Percentiles rank a stretch among this genome's conserved stretches.
Conservation (phyloP, 1,139 yeast species). For the Protomyces arabidopsidicola region DNA sequence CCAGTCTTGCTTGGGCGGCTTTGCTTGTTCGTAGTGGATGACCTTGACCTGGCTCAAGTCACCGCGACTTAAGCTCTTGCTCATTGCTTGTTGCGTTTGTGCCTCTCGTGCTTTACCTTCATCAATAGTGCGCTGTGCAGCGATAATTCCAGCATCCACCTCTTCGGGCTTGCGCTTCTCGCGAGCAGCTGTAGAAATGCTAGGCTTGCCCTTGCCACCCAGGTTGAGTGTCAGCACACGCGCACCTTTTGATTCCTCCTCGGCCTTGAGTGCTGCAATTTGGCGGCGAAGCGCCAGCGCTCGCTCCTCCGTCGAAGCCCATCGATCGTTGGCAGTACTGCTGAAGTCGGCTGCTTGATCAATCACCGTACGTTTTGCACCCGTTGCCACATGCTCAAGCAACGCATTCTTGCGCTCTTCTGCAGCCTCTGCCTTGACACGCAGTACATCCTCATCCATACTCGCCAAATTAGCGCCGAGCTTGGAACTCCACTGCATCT, state of each 20-base stretch:
- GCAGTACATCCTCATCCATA: conserved; percentile 37
- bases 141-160: conserved; percentile 10
- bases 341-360: conserved; percentile 93
- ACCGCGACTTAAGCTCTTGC: conserved; percentile 10
- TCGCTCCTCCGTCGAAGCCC: conserved; percentile 88
- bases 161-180: conserved; percentile 17
- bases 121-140: conserved; percentile 10
- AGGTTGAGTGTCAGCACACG: conserved; percentile 28
- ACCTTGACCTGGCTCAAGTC: conserved; percentile 5
- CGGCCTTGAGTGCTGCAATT: conserved; percentile 53
- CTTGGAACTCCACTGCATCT: conserved; percentile 32
- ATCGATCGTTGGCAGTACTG: conserved; percentile 49
- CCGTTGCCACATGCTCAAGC: conserved; percentile 74
- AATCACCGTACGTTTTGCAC: conserved; percentile 87
- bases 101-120: conserved; percentile 8
- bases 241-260: conserved; percentile 22
- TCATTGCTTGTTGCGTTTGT: conserved; percentile 3
- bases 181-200: conserved; percentile 10
- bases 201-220: conserved; percentile 20
- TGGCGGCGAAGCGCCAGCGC: conserved; percentile 77
- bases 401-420: conserved; percentile 38
- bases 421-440: conserved; percentile 38
- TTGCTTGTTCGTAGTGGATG: conserved; percentile 1
- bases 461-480: conserved; percentile 30
- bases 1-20: neutral